Conservation (phyloP, 2,329 filamentous ascomycete genomes). For the Metarhizium guizhouense region DNA sequence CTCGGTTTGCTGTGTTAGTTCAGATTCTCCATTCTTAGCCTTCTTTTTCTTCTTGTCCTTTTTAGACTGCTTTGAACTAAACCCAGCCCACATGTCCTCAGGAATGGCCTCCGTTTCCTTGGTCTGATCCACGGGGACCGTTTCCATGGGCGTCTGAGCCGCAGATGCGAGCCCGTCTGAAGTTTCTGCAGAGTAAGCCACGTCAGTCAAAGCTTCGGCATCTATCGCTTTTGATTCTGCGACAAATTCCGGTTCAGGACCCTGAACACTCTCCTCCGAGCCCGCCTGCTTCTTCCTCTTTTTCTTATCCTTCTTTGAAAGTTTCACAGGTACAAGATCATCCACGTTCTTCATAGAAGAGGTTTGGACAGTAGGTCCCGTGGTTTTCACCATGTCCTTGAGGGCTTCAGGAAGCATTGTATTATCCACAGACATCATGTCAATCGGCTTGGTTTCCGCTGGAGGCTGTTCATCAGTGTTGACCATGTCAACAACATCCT, state of each 20-base stretch:
- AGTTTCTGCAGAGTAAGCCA: background rate
- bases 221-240: background rate
- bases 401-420: too few species aligned
- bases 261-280: slow-evolving; percentile 9
- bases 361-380: background rate
- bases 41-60: slow-evolving; percentile 26
- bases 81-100: slow-evolving; percentile 21
- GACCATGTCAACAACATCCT: too few species aligned
- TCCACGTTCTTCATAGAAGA: background rate
- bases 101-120: slow-evolving; percentile 14
- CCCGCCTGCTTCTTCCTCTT: slow-evolving; percentile 16
- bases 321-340: slow-evolving; percentile 11
- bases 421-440: too few species aligned
- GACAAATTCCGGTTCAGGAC: slow-evolving; percentile 1
- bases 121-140: background rate
- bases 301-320: slow-evolving; percentile 26
- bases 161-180: slow-evolving; percentile 11
- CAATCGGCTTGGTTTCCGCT: too few species aligned
- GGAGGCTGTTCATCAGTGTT: too few species aligned
- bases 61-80: slow-evolving; percentile 18
- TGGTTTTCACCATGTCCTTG: too few species aligned
- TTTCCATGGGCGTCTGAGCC: background rate
- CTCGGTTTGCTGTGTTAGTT: slow-evolving; percentile 20
- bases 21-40: slow-evolving; percentile 21
- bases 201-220: background rate